phyloP scores from a whole-genome alignment of 257 asterid species.

The Capsicum baccatum region DNA sequence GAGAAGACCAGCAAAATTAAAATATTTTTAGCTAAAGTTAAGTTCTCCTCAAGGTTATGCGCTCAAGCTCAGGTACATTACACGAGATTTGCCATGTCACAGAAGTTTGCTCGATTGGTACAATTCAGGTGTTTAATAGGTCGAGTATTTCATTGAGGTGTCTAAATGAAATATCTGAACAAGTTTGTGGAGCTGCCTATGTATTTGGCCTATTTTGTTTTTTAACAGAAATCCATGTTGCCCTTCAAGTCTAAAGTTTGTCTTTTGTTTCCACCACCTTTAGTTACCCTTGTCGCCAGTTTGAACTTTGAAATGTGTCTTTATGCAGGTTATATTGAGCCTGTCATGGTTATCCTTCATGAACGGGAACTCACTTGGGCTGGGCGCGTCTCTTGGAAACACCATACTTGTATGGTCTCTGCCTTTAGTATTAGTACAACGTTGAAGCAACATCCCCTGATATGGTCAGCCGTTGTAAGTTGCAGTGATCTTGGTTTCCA shows the following conservation, averaged over 20 bases:
- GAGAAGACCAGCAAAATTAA: background rate
- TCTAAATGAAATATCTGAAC: background rate
- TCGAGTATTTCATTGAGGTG: background rate
- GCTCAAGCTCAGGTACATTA: background rate
- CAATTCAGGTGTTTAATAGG: background rate
- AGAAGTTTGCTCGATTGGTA: background rate
- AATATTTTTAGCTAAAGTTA: background rate
- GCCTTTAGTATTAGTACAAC: constrained; percentile 96
- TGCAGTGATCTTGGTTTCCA: constrained; percentile 8
- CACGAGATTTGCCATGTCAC: background rate
- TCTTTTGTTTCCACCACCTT: background rate
- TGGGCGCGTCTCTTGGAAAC: constrained; percentile 90
- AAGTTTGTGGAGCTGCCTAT: background rate
- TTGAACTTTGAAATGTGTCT: constrained; percentile 27
- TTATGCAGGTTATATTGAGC: constrained; percentile 90
- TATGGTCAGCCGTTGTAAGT: constrained; percentile 92
- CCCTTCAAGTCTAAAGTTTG: background rate
- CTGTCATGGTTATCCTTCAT: constrained; percentile 94
- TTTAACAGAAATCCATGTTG: background rate
- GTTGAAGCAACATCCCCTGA: constrained; percentile 91
- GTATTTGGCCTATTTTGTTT: background rate
- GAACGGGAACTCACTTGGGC: constrained; percentile 98
- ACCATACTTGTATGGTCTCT: constrained; percentile 87
- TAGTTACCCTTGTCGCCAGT: constrained; percentile 19
- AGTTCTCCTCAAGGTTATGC: too few species aligned